Conservation (phyloP, 78 protist species). For the Cavenderia fasciculata region DNA sequence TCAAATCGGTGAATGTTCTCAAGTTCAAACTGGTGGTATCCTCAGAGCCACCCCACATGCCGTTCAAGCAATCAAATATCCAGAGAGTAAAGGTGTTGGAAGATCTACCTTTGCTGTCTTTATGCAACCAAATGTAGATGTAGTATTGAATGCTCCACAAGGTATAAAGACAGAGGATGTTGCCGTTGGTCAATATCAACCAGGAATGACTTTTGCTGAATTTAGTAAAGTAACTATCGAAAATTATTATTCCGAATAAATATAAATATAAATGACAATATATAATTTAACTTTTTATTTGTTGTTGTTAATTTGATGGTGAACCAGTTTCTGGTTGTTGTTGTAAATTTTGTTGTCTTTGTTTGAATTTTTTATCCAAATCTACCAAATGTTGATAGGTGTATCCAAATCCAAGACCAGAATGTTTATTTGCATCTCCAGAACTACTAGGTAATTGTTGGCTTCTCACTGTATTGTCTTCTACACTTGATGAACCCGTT, state of each 20-base stretch:
- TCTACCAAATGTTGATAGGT: constrained; percentile 58
- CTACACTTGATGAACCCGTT: constrained; percentile 5
- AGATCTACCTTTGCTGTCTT: constrained; percentile 82
- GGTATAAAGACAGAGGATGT: constrained; percentile 44
- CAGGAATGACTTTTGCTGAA: constrained; percentile 75
- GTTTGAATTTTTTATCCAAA: constrained; percentile 10
- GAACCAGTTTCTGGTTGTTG: constrained; percentile 10
- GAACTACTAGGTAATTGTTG: too few species aligned
- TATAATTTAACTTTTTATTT: too few species aligned
- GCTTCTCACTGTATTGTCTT: background rate
- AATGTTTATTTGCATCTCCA: constrained; percentile 14
- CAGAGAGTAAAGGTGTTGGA: constrained; percentile 45
- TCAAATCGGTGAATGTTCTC: constrained; percentile 84
- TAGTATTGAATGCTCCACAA: constrained; percentile 54
- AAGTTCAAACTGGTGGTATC: constrained; percentile 82
- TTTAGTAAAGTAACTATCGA: constrained; percentile 68
- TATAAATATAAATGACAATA: too few species aligned
- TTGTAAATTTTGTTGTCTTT: background rate
- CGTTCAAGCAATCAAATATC: constrained; percentile 79
- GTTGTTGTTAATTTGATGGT: background rate
- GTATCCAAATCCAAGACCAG: constrained; percentile 74
- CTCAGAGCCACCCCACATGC: constrained; percentile 76
- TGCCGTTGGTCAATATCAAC: constrained; percentile 64
- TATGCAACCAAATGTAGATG: constrained; percentile 82
- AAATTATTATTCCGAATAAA: constrained; percentile 66